phyloP scores from a whole-genome alignment of 129 eudicot species.

The Oenanthe sinensis region DNA sequence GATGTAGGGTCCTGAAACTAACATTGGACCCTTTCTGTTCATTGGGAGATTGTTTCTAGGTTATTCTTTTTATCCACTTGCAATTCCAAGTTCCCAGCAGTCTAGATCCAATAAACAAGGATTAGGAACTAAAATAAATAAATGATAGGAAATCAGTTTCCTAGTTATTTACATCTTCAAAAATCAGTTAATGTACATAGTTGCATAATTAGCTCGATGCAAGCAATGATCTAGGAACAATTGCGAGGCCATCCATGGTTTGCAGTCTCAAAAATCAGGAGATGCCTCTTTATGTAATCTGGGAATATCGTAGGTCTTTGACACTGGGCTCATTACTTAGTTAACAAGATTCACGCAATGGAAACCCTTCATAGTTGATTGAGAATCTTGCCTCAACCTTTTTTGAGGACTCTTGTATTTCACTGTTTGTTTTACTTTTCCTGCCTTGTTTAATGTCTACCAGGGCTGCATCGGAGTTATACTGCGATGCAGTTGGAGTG shows the following conservation, averaged over 20 bases:
- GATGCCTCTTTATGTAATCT: not conserved
- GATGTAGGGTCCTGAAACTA: not conserved
- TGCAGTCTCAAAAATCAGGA: not conserved
- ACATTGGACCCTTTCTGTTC: not conserved
- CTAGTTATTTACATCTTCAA: not conserved
- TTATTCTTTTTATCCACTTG: not conserved
- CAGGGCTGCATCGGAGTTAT: not conserved
- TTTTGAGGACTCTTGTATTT: not conserved
- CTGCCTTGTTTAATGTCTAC: not conserved
- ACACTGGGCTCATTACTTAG: not conserved
- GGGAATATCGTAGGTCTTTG: not conserved
- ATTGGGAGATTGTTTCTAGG: not conserved
- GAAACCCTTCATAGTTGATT: not conserved
- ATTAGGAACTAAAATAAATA: not conserved
- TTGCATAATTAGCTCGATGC: not conserved
- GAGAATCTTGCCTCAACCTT: not conserved
- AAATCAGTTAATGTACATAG: not conserved
- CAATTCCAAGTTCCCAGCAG: not conserved
- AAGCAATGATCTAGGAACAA: not conserved
- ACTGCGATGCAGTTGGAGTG: not conserved
- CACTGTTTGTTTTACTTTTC: not conserved
- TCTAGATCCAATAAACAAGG: not conserved
- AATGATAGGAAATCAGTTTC: not conserved
- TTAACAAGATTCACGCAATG: not conserved
- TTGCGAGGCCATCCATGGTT: not conserved